Base-by-base conservation (phyloP, 2,329 filamentous ascomycete species). In the Penicillium expansum region DNA sequence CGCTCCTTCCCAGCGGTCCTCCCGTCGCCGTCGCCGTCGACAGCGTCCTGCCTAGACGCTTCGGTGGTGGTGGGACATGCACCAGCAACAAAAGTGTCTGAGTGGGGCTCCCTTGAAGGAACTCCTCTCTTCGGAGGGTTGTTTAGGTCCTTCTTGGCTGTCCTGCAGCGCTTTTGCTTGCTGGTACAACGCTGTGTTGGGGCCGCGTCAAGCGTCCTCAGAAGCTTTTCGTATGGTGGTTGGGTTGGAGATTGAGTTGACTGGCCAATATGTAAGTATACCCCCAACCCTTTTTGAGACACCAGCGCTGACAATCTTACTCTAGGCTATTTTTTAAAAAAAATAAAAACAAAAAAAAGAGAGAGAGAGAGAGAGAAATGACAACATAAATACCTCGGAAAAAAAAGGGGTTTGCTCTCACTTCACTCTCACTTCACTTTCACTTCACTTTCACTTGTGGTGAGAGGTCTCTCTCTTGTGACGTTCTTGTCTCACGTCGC, bases 181-280 rank as follows among this genome's bases (percentile, higher is more conserved):
- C 27, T 35, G 16, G 11, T 41, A 48, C 20, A 51, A 49, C 8
- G 35, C 44, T 48, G 52, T 16, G 5, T 41, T 24, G 35, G 42
- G 29, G 38, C 29, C 18, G 16, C 20, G 10, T 45, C 29, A 16
- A 18, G 39, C 30, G 38, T 52, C 29, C 27, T 49, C 35, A 11
- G 35, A 49, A 54, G 45, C 52, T 39, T 49, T 39, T 22, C 11
- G 20, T 22, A n/a, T 27, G 51, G 44, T 45, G 29, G 24, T 48
- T 38, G 51, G 29, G 42, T 38, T 22, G 51, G 42, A 39, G 42
- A 48, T 48, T 48, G 51, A 53, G 42, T 35, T 53, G 49, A 53
- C 51, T 48, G 51, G 14, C 51, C 51, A 47, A 48, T 39, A 37
- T 27, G 51, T 27, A 27, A 51, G 48, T 35, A 11, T 16, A 24